Evolutionary conservation across 768 basidiomycete species (phyloP).

Genomic region (Amylocystis lapponica): DNA sequence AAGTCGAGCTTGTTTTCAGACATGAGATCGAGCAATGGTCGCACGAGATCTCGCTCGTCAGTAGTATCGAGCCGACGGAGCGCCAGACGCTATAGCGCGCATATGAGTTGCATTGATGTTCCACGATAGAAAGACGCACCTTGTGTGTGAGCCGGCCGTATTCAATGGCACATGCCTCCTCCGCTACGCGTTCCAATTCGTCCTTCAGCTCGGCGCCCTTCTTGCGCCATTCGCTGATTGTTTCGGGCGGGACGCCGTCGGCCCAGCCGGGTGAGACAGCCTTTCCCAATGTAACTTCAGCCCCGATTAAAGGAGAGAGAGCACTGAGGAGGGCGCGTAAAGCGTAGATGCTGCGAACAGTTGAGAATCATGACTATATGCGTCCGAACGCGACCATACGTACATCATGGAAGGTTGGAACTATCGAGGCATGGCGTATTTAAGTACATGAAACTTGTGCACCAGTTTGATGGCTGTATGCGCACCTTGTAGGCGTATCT

Average conservation of each 20-base stretch:
- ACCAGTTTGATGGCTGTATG: background rate
- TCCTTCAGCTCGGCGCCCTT: conserved; percentile 47
- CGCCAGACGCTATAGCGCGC: conserved; percentile 59
- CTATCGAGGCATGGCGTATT: no score
- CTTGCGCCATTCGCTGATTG: conserved; percentile 56
- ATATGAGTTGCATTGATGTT: background rate
- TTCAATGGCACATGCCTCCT: conserved; percentile 53
- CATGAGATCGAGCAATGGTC: conserved; percentile 72
- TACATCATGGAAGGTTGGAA: conserved; percentile 79
- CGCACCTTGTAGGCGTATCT: conserved; percentile 65
- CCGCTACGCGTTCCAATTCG: conserved; percentile 57
- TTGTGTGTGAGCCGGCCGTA: conserved; percentile 70
- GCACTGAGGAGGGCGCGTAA: conserved; percentile 71
- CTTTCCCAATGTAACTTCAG: conserved; percentile 56
- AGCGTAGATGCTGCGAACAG: conserved; percentile 57
- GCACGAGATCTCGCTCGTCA: conserved; percentile 59
- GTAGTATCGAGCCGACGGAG: conserved; percentile 46
- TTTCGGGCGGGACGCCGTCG: conserved; percentile 38
- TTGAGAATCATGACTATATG: no score
- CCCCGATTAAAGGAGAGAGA: conserved; percentile 82
- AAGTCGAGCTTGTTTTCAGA: conserved; percentile 78
- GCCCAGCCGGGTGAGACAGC: conserved; percentile 64
- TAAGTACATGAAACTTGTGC: no score
- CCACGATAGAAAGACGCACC: conserved; percentile 31
- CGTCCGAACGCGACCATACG: conserved; percentile 23